These are phyloP conservation scores for Cinnamomum chago DNA, from an alignment of 164 flowering plant genomes.

Conservation along the genomic window DNA sequence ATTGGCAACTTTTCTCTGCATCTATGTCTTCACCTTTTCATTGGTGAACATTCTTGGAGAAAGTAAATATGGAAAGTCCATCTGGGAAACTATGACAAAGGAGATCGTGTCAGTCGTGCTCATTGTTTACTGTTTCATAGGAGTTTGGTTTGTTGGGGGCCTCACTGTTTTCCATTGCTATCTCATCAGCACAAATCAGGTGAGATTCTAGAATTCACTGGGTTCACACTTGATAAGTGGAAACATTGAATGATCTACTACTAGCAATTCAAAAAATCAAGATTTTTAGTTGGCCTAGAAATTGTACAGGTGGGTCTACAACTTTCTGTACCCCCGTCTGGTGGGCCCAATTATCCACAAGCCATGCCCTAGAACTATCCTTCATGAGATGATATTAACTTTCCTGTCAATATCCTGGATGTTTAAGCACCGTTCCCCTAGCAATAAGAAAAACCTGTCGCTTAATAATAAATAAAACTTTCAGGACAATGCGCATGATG, in stretches of 20 bases:
- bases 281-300: too few species aligned
- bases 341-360: neutral
- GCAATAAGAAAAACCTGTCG: neutral
- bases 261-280: too few species aligned
- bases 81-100: conserved; percentile 40
- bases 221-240: neutral
- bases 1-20: conserved; percentile 65
- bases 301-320: neutral
- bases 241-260: neutral
- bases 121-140: conserved; percentile 75
- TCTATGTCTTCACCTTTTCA: conserved; percentile 69
- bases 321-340: neutral
- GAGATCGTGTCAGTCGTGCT: conserved; percentile 62
- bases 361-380: neutral
- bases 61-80: conserved; percentile 7
- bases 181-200: conserved; percentile 90
- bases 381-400: neutral
- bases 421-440: neutral
- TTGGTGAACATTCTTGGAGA: conserved; percentile 41
- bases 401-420: neutral
- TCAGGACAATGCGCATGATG: neutral
- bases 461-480: neutral
- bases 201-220: conserved; percentile 13
- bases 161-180: conserved; percentile 82
- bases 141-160: conserved; percentile 96